phyloP scores from a whole-genome alignment of 1,284 basidiomycete species.

The Marasmius oreades region DNA sequence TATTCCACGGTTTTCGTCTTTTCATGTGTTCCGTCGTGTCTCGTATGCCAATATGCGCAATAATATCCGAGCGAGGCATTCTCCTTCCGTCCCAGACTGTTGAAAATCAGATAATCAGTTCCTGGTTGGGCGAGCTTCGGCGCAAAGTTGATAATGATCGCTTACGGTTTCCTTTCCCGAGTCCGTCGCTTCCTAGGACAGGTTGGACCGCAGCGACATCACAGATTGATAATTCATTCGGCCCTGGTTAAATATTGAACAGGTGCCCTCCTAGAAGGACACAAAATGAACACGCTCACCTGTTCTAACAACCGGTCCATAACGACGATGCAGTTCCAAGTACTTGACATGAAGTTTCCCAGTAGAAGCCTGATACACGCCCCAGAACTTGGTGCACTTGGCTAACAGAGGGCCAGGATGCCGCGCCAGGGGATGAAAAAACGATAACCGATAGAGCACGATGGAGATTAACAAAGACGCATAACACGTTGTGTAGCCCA shows the following conservation, averaged over 20 bases:
- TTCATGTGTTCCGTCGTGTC: background rate
- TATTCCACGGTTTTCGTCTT: background rate
- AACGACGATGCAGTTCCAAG: background rate
- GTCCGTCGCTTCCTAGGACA: background rate
- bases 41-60: background rate
- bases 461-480: background rate
- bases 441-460: conserved; percentile 8
- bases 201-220: background rate
- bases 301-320: background rate
- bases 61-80: background rate
- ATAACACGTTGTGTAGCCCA: background rate
- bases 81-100: background rate
- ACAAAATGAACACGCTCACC: background rate
- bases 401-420: conserved; percentile 7
- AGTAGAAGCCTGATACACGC: conserved; percentile 1
- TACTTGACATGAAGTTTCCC: background rate
- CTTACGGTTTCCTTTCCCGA: background rate
- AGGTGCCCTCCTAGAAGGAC: background rate
- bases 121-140: background rate
- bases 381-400: conserved; percentile 7
- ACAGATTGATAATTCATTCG: background rate
- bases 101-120: no score
- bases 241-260: background rate
- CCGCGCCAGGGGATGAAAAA: conserved; percentile 5
- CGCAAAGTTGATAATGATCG: background rate